A percentile compares a stretch with the other conserved stretches of the same genome.
phyloP scores from a whole-genome alignment of 176 grass and related monocot genomes.

The Carex kokanica region DNA sequence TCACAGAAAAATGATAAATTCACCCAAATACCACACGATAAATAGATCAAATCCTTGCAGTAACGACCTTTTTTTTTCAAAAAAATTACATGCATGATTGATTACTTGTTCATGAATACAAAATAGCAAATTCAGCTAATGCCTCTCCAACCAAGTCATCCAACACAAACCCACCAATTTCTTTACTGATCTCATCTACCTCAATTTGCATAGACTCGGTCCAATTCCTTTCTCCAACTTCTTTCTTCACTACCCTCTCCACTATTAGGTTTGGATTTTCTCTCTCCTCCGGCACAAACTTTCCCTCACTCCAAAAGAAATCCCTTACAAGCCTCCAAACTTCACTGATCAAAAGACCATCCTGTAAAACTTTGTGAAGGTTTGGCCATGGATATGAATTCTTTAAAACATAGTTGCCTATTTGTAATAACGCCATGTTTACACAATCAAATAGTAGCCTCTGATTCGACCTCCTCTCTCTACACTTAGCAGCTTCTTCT shows the following conservation, averaged over 20 bases:
- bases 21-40: conserved; percentile 3
- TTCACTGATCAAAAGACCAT: conserved; percentile 36
- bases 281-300: conserved; percentile 12
- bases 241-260: conserved; percentile 54
- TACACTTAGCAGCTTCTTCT: conserved; percentile 62
- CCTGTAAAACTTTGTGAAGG: background rate
- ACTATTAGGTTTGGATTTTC: conserved; percentile 29
- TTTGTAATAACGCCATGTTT: conserved; percentile 59
- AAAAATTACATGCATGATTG: conserved; percentile 19
- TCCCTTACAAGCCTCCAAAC: conserved; percentile 48
- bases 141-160: conserved; percentile 60
- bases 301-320: conserved; percentile 44
- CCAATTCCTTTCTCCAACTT: conserved; percentile 56
- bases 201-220: conserved; percentile 41
- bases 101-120: conserved; percentile 29
- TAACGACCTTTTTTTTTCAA: background rate
- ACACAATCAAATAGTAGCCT: conserved; percentile 82
- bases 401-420: conserved; percentile 37
- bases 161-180: conserved; percentile 47
- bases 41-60: conserved; percentile 8
- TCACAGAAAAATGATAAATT: background rate
- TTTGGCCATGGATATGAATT: conserved; percentile 41
- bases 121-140: conserved; percentile 28
- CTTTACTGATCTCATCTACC: conserved; percentile 42
- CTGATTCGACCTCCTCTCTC: conserved; percentile 71